Base-by-base conservation (phyloP, 1,284 basidiomycete species). In the Ustilago bromivora region DNA sequence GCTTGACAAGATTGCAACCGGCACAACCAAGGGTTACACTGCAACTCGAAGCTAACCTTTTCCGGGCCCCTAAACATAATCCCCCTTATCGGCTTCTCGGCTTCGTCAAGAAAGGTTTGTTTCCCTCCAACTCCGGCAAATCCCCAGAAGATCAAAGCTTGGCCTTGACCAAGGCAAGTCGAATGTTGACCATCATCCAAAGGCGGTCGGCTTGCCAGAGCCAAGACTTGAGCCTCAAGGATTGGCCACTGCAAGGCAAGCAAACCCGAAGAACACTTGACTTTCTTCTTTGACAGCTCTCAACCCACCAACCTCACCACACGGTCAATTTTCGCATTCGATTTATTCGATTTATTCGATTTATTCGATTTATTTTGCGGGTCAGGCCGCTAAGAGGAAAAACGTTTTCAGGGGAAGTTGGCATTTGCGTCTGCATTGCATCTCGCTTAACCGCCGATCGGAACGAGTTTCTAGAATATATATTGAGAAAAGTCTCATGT, bases 351-450 rank as follows among this genome's bases (percentile, higher is more conserved):
- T 57, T 12, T 19, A 23, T 23, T 41, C 13, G 13, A 41, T 41
- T 12, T 41, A 41, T 7, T 41, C 13, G 10, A 41, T 35, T 36
- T 35, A 17, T 55, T 32, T 58, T 49, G 56, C 23, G 46, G 57
- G 23, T 23, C 2, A 47, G 49, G 49, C 23, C 49, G 49, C 46
- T 23, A 32, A 32, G 6, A 15, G 36, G 36, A 23, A 23, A 11
- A 62, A 69, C 66, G 66, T 69, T 63, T 54, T 69, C 66, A 65
- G 67, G 67, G 57, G 61, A 32, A 46, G 19, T 19, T 46, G 43
- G 43, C 43, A 46, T 46, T 41, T 6, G 40, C n/a, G 43, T n/a
- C n/a, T 19, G 36, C 13, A 46, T 46, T 46, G 17, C 43, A 46
- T 46, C n/a, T 46, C 23, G 23, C 23, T 28, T 28, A 28, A 28